phyloP scores from a whole-genome alignment of 164 flowering plant genomes.

The Macadamia tetraphylla region DNA sequence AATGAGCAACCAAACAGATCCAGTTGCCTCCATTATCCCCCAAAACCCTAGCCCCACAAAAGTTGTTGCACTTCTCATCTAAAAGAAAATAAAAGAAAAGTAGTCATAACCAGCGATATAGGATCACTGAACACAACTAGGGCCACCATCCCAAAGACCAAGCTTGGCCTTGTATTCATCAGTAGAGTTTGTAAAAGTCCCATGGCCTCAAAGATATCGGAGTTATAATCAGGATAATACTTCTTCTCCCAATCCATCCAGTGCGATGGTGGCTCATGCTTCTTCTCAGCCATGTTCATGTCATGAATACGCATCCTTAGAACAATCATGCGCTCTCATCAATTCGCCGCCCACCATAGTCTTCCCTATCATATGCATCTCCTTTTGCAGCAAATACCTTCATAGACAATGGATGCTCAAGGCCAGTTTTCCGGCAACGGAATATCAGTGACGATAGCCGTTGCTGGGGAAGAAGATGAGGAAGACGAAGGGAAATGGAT shows the following conservation, averaged over 20 bases:
- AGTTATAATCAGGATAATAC: constrained; percentile 27
- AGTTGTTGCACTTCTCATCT: too few species aligned
- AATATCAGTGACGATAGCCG: background rate
- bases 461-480: background rate
- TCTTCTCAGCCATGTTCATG: constrained; percentile 44
- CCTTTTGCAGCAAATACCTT: constrained; percentile 4
- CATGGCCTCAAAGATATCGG: constrained; percentile 31
- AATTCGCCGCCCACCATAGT: constrained; percentile 3
- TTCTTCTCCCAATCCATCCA: constrained; percentile 69
- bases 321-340: constrained; percentile 8
- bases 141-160: constrained; percentile 35
- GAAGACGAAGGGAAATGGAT: background rate
- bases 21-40: too few species aligned
- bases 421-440: background rate
- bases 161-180: constrained; percentile 55
- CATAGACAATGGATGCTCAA: background rate
- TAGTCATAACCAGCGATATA: constrained; percentile 12
- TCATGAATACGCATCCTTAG: constrained; percentile 21
- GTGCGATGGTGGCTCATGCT: constrained; percentile 36
- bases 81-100: background rate
- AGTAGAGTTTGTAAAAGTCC: constrained; percentile 41
- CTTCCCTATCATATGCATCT: background rate
- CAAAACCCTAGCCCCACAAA: too few species aligned
- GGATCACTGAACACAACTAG: constrained; percentile 40
- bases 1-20: too few species aligned